These are phyloP conservation scores for Xerocomus brunneocitrinus DNA, from an alignment of 768 basidiomycete genomes.

Conservation along the genomic window DNA sequence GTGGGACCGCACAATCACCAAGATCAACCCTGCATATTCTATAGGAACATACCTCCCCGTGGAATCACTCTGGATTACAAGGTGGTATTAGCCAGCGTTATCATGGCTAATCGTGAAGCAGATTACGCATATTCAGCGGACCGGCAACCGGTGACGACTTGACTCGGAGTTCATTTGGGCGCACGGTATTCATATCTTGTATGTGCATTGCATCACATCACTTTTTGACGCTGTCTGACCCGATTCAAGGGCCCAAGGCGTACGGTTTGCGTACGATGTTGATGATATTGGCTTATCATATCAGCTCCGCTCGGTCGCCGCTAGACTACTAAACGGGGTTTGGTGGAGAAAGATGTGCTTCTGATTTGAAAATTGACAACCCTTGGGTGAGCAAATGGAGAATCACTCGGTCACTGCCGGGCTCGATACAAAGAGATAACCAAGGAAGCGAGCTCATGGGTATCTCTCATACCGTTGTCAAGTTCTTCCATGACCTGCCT, in stretches of 20 bases:
- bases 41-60: not conserved
- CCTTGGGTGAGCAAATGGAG: not conserved
- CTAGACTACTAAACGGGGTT: not conserved
- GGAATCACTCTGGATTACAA: not conserved
- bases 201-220: not conserved
- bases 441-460: not conserved
- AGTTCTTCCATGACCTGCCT: not conserved
- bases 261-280: not conserved
- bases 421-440: not conserved
- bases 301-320: not conserved
- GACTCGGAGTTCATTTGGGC: too few species aligned
- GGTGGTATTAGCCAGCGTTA: not conserved
- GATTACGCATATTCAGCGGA: not conserved
- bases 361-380: not conserved
- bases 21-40: not conserved
- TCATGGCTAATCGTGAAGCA: not conserved
- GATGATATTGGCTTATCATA: not conserved
- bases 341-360: not conserved
- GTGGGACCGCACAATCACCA: not conserved
- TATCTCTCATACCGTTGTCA: not conserved
- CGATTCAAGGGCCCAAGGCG: not conserved
- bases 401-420: not conserved
- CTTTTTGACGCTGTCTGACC: not conserved
- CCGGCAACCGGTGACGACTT: not conserved
- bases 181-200: not conserved